Conservation (phyloP, 306 rosid species). For the Cucumis sativus region DNA sequence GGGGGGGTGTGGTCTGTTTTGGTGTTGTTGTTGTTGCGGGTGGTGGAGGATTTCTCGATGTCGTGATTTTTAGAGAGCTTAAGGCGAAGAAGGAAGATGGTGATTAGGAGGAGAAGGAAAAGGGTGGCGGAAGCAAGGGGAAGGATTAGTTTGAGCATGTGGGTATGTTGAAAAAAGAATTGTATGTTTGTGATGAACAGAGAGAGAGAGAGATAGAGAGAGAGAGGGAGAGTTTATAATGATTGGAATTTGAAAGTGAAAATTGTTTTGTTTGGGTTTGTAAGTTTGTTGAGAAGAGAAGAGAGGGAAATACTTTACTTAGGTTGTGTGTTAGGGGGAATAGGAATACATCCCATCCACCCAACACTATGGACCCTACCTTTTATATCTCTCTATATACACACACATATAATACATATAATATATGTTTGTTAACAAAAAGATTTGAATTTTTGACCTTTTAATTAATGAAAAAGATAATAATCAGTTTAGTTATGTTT, state of each 20-base stretch:
- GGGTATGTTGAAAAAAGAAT: constrained; percentile 10
- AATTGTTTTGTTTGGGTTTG: background rate
- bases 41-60: constrained; percentile 31
- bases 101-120: constrained; percentile 26
- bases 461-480: no score
- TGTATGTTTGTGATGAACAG: no score
- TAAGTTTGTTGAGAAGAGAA: background rate
- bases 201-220: no score
- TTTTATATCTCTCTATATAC: background rate
- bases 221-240: background rate
- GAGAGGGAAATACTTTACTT: background rate
- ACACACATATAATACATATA: no score
- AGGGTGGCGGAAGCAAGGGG: constrained; percentile 24
- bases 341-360: constrained; percentile 2
- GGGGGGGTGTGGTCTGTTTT: constrained; percentile 15
- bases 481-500: no score
- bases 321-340: background rate
- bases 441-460: no score
- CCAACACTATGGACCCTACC: background rate
- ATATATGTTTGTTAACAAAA: no score
- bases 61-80: constrained; percentile 16
- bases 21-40: constrained; percentile 21
- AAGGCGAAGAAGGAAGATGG: constrained; percentile 27
- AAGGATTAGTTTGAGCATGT: constrained; percentile 35
- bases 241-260: background rate